A percentile compares a stretch with the other conserved stretches of the same genome.
These are phyloP conservation scores for Cyphellophora europaea DNA, from an alignment of 2,329 filamentous ascomycete genomes.

Conservation along the genomic window DNA sequence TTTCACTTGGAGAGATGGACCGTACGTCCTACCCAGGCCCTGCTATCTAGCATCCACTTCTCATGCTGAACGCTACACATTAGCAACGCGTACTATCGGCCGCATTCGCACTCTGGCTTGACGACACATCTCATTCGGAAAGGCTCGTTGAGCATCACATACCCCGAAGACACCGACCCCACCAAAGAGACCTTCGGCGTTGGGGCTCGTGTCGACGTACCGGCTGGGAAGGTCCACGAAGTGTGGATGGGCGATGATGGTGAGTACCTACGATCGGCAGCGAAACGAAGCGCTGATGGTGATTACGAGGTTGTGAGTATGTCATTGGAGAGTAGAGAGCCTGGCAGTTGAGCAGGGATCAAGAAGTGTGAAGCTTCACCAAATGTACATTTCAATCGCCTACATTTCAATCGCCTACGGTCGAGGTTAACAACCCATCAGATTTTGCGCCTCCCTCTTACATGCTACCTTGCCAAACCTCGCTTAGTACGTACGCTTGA, in stretches of 20 bases:
- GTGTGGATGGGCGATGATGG: slow-evolving; percentile 49
- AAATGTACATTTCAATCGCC: too few relatives aligned
- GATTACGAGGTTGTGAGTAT: slow-evolving; percentile 44
- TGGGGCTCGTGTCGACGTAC: slow-evolving; percentile 48
- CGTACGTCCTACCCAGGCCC: slow-evolving; percentile 33
- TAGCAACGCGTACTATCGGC: slow-evolving; percentile 50
- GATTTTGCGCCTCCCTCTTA: too few relatives aligned
- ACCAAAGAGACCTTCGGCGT: slow-evolving; percentile 46
- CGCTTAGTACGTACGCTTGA: slow-evolving; percentile 58
- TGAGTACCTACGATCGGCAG: slow-evolving; percentile 3
- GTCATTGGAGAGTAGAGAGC: slow-evolving; percentile 54
- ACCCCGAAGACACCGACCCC: slow-evolving; percentile 42
- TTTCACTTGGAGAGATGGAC: slow-evolving; percentile 53
- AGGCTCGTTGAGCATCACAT: slow-evolving; percentile 48
- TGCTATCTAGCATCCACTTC: neutral
- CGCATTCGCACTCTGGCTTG: slow-evolving; percentile 45
- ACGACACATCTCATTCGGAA: slow-evolving; percentile 53
- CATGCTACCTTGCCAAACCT: too few relatives aligned
- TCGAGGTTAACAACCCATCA: too few relatives aligned
- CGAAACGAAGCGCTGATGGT: slow-evolving; percentile 1
- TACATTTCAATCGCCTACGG: too few relatives aligned
- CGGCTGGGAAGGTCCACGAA: slow-evolving; percentile 46
- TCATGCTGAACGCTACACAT: slow-evolving; percentile 25
- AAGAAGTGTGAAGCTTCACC: too few relatives aligned
- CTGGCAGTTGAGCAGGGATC: too few relatives aligned